Evolutionary conservation across 352 stramenopile species (phyloP).

Genomic region (Phytophthora fragariaefolia): DNA sequence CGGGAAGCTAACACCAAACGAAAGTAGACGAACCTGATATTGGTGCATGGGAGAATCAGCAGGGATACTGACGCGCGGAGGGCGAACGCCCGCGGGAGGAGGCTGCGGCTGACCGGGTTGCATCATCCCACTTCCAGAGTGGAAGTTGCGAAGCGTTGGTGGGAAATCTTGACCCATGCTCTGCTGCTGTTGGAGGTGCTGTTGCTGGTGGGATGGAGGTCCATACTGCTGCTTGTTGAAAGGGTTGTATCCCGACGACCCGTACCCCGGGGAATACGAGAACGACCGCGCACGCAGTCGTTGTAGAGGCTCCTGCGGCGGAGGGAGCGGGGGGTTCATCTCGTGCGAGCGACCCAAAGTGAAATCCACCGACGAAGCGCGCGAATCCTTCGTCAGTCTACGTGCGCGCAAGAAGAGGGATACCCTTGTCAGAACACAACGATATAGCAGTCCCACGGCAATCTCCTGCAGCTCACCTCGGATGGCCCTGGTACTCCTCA

Average conservation of each 20-base stretch:
- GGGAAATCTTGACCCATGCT: constrained; percentile 59
- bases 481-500: constrained; percentile 39
- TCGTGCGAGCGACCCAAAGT: constrained; percentile 58
- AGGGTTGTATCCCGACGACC: constrained; percentile 53
- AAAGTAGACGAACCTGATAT: constrained; percentile 55
- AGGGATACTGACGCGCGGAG: constrained; percentile 73
- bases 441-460: background rate
- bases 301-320: constrained; percentile 66
- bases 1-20: background rate
- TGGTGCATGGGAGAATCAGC: constrained; percentile 74
- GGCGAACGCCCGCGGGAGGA: constrained; percentile 46
- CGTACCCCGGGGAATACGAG: constrained; percentile 74
- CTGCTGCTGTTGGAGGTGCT: constrained; percentile 47
- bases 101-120: constrained; percentile 46
- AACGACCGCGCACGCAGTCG: constrained; percentile 79
- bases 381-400: constrained; percentile 68
- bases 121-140: constrained; percentile 48
- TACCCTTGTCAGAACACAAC: constrained; percentile 4
- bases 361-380: constrained; percentile 81
- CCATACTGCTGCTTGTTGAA: constrained; percentile 63
- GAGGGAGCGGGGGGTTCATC: constrained; percentile 72
- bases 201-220: constrained; percentile 45
- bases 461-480: constrained; percentile 25
- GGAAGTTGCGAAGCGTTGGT: constrained; percentile 62
- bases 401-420: constrained; percentile 1